Evolutionary conservation across 371 early-diverging fungal genomes (phyloP), one percentile per base, ranked within the genome.

Genomic region (Lichtheimia ornata): DNA sequence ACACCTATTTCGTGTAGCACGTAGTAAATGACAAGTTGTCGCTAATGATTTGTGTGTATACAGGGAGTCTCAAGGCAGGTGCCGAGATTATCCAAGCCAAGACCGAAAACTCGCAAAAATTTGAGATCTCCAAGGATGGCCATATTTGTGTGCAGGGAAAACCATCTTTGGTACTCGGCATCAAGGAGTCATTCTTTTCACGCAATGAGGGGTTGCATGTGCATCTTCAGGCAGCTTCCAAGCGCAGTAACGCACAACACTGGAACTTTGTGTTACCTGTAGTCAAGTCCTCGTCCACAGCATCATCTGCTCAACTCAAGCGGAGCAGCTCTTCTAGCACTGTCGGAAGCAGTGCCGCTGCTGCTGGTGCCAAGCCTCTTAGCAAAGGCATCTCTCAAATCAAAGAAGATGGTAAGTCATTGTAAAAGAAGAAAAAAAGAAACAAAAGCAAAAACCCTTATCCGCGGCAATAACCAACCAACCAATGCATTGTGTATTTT

Each of bases 81-180:
- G 62, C 77, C 22, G 77, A 79, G 9, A 61, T 84, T 57, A 72
- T 84, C 44, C 83, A 82, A 63, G 79, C 79, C 69, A 59, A 65
- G 3, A 57, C 49, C 49, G 65, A 51, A n/a, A 56, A 61, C 42
- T 66, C 49, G 45, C 80, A 79, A 62, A 59, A 56, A 2, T 79
- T 71, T 71, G 74, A 67, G 17, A 54, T 76, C 4, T 65, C 74
- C 18, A 47, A 69, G 14, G 65, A 79, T 50, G 80, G 80, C 9
- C 77, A 79, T 53, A 74, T 79, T 50, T 81, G 76, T 56, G 49
- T 83, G 25, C 66, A 68, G 55, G 62, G 68, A 47, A 63, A 79
- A 17, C 69, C 73, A 11, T 65, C 71, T 42, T 62, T 85, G 20
- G 78, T 85, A 13, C 70, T 85, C 20, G 85, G 83, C 52, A 77